Base-by-base conservation (phyloP, 208 protist species). In the Leishmania guyanensis region DNA sequence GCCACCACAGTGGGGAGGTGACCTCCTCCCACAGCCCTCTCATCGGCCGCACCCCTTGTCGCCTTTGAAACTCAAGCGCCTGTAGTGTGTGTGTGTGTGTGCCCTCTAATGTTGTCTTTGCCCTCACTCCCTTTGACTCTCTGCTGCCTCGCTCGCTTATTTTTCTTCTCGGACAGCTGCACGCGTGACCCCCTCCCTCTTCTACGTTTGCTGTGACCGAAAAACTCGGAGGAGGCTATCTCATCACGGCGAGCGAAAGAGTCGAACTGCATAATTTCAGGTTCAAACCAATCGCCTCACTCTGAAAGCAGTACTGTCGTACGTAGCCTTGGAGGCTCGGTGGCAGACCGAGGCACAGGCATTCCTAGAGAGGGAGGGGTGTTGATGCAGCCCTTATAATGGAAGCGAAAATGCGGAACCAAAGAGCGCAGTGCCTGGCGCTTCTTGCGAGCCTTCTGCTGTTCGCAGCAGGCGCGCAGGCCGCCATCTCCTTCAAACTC, bases 401-500 rank as follows among this genome's bases (percentile, higher is more conserved):
- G 26, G 48, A 58, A 75, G 70, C 43, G 39, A 58, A 6, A 5
- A 75, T 75, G 70, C 6, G 12, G 48, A 9, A 9, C 17, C n/a
- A 12, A 33, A 51, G 10, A 17, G 3, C 10, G 20, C 46, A 33
- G 48, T 36, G 33, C 9, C 16, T 71, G 48, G 56, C 39, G 54
- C 76, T 84, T 3, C 43, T 75, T 48, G 33, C 46, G 58, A 79
- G 46, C 65, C 33, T 78, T 16, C 43, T 74, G 70, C 78, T 62
- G 12, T 17, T 75, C 5, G 29, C 46, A 8, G 20, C 71, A 14
- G 54, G 60, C 8, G 62, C 58, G 53, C 46, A 81, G 26, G 86
- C 76, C 1, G 82, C 72, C 39, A 29, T 89, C 16, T 84, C 64
- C 16, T 72, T 89, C 33, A 80, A 43, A 4, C 86, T 89, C 39